A percentile compares a stretch with the other conserved stretches of the same genome.
phyloP scores from a whole-genome alignment of 345 rosid genomes.

The Eutrema yunnanense region DNA sequence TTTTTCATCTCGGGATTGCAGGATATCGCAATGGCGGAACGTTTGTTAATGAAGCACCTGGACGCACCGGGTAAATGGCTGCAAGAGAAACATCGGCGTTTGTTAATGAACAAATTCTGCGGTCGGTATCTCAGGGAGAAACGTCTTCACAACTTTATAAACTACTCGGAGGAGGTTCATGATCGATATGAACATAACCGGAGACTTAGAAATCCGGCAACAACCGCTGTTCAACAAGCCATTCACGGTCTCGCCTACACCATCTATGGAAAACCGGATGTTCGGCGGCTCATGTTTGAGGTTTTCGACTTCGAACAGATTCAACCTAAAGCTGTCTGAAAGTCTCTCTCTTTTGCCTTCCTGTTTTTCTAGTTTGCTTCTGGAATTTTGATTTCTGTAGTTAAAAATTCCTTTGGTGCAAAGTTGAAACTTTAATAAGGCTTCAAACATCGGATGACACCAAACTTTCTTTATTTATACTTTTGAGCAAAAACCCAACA shows the following conservation, averaged over 20 bases:
- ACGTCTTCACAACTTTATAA: slow-evolving; percentile 53
- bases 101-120: slow-evolving; percentile 91
- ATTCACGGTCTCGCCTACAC: slow-evolving; percentile 85
- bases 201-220: slow-evolving; percentile 71
- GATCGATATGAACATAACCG: slow-evolving; percentile 74
- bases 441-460: neutral
- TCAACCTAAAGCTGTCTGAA: slow-evolving; percentile 75
- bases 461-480: slow-evolving; percentile 4
- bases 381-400: slow-evolving; percentile 5
- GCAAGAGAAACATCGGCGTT: slow-evolving; percentile 78
- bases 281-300: slow-evolving; percentile 86
- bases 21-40: slow-evolving; percentile 93
- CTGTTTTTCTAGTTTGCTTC: slow-evolving; percentile 2
- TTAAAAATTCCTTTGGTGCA: neutral
- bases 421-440: neutral
- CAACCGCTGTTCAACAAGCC: slow-evolving; percentile 87
- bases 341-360: neutral
- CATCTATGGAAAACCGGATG: slow-evolving; percentile 82
- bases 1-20: slow-evolving; percentile 3
- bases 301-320: slow-evolving; percentile 93
- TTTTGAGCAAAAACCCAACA: neutral
- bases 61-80: slow-evolving; percentile 95
- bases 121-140: slow-evolving; percentile 80
- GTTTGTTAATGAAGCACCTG: slow-evolving; percentile 83
- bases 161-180: slow-evolving; percentile 69